Conservation (phyloP, 192 early-diverging fungal species). For the Coemansia sp. region DNA sequence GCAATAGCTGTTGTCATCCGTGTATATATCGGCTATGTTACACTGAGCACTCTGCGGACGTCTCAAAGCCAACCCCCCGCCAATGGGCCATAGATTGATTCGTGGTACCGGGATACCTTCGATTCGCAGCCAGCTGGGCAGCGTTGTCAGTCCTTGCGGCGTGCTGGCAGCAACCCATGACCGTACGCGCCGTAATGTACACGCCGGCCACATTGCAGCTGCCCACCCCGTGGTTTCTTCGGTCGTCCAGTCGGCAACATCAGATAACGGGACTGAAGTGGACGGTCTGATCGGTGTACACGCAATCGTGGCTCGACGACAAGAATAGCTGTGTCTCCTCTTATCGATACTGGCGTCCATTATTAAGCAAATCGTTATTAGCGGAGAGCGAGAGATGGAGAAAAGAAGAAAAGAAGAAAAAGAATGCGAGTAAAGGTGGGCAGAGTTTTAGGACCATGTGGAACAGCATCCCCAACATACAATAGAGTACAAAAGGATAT, state of each 20-base stretch:
- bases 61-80: background rate
- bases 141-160: constrained; percentile 12
- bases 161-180: constrained; percentile 33
- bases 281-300: constrained; percentile 15
- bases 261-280: constrained; percentile 13
- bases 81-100: constrained; percentile 4
- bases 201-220: constrained; percentile 10
- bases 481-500: background rate
- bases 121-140: constrained; percentile 27
- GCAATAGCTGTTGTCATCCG: background rate
- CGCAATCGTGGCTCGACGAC: constrained; percentile 31
- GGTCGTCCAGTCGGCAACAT: constrained; percentile 28
- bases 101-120: constrained; percentile 5
- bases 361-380: no score
- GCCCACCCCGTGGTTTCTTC: background rate
- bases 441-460: background rate
- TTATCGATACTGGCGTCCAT: constrained; percentile 12
- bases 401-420: background rate
- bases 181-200: constrained; percentile 28
- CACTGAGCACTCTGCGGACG: background rate
- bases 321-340: constrained; percentile 4
- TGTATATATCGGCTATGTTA: background rate
- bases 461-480: background rate
- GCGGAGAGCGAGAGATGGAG: no score
- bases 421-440: background rate